Percentiles rank a stretch among this genome's conserved stretches.
These are phyloP conservation scores for Botrytis medusae DNA, from an alignment of 2,329 filamentous ascomycete genomes.

Conservation along the genomic window DNA sequence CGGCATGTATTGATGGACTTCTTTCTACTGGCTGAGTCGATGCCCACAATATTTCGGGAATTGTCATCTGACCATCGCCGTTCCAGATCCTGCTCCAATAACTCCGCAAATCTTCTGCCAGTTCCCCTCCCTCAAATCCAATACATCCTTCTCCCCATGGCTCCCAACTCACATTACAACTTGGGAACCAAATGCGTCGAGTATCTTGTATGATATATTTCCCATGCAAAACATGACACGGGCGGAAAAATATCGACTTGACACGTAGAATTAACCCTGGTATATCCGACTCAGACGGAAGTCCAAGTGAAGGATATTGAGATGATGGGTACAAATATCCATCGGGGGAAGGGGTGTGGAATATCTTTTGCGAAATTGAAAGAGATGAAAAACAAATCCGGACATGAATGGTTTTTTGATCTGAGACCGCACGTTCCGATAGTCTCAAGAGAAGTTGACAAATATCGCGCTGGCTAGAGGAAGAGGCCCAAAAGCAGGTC, in stretches of 20 bases:
- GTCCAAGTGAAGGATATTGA: conserved; percentile 60
- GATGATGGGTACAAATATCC: conserved; percentile 58
- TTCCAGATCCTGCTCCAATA: conserved; percentile 21
- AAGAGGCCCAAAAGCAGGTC: conserved; percentile 80
- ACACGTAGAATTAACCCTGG: conserved; percentile 65
- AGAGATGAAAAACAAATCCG: conserved; percentile 75
- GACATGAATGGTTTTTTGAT: conserved; percentile 41
- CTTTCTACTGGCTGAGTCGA: conserved; percentile 33
- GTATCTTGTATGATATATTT: conserved; percentile 79
- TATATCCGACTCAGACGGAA: conserved; percentile 56
- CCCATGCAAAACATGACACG: conserved; percentile 84
- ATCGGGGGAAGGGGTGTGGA: conserved; percentile 62
- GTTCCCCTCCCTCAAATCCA: conserved; percentile 57
- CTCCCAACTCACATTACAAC: conserved; percentile 85
- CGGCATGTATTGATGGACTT: conserved; percentile 68
- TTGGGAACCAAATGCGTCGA: conserved; percentile 65
- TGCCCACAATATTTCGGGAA: neutral
- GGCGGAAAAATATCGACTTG: conserved; percentile 76
- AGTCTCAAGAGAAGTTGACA: conserved; percentile 48
- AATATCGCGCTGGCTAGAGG: conserved; percentile 59
- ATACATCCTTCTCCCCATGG: conserved; percentile 82
- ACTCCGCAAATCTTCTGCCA: conserved; percentile 48
- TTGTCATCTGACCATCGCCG: conserved; percentile 7
- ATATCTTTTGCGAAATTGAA: conserved; percentile 66
- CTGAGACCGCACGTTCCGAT: conserved; percentile 48